Base-by-base conservation (phyloP, 352 stramenopile genomes). In the Globisporangium okanoganense region DNA sequence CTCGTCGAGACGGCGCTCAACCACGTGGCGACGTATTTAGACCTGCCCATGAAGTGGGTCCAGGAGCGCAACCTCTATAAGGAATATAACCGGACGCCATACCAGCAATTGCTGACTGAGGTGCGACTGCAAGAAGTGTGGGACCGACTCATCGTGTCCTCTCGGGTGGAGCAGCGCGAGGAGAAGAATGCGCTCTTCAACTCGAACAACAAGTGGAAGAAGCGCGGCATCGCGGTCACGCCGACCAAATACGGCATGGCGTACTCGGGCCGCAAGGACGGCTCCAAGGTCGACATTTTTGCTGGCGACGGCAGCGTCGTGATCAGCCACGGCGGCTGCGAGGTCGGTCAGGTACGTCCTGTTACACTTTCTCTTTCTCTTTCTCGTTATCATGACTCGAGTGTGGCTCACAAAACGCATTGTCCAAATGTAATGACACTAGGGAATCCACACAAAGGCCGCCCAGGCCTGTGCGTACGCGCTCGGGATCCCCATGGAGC, bases 171-270 rank as follows among this genome's bases (percentile, higher is more conserved):
- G 27, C 66, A 79, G 22, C 87, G 94, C 56, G 76, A 86, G 54
- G 60, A 70, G 14, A 71, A 83, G 25, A 83, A 95, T 18, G 78
- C 85, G 1, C 76, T 70, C 24, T 99, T 98, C 69, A 99, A 99
- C 72, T 68, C 69, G 6, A 77, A 82, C 35, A 91, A 98, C 62
- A 94, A 88, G 53, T 96, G 76, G 76, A 87, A 84, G 60, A 99
- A 99, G 76, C 76, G 95, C 35, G 96, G 96, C 0, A 64, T 97
- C 12, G 77, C 78, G 18, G 79, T 95, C 29, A 55, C 96, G 3
- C 90, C 90, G 1, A 91, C 81, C 25, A 97, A 97, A 61, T 99
- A 98, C 76, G 97, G 96, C 8, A 98, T 99, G 66, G 70, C 98
- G 5, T 99, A 99, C 70, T 82, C 79, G 4, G 96, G 66, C 10